A percentile compares a stretch with the other conserved stretches of the same genome.
These are phyloP conservation scores for Plasmopara viticola DNA, from an alignment of 352 stramenopile genomes.

Conservation along the genomic window DNA sequence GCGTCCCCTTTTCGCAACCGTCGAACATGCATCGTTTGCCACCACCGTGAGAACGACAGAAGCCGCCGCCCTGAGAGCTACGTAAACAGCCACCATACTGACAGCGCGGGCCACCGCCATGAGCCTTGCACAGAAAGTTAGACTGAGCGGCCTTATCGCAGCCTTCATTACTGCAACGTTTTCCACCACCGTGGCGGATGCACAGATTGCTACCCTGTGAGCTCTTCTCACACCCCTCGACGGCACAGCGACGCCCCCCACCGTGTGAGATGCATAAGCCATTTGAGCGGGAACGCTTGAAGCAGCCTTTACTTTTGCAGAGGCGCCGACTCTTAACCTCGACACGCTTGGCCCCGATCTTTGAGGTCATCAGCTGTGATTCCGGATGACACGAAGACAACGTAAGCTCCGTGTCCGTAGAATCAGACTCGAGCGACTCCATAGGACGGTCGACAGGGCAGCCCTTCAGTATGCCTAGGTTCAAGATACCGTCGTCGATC, in stretches of 20 bases:
- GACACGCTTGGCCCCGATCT: constrained; percentile 7
- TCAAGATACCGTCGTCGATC: constrained; percentile 62
- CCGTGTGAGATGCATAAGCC: constrained; percentile 83
- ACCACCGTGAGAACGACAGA: constrained; percentile 79
- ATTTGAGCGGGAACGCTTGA: constrained; percentile 83
- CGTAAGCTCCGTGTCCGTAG: constrained; percentile 68
- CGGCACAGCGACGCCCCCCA: constrained; percentile 65
- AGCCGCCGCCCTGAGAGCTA: constrained; percentile 73
- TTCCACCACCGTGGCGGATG: constrained; percentile 81
- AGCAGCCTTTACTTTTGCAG: constrained; percentile 71
- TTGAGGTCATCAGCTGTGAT: constrained; percentile 11
- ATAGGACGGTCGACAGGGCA: constrained; percentile 64
- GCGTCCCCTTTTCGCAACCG: constrained; percentile 81
- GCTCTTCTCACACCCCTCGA: constrained; percentile 78
- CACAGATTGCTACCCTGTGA: constrained; percentile 77
- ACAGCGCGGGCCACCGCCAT: constrained; percentile 33
- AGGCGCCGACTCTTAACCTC: constrained; percentile 43
- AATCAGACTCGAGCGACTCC: constrained; percentile 65
- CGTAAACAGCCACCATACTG: constrained; percentile 55
- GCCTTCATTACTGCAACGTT: constrained; percentile 67
- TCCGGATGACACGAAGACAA: constrained; percentile 34
- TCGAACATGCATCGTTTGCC: constrained; percentile 83
- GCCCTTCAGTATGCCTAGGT: constrained; percentile 65
- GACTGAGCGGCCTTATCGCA: constrained; percentile 81
- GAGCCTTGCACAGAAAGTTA: constrained; percentile 78